These are phyloP conservation scores for Tilletia setariae DNA, from an alignment of 1,284 basidiomycete genomes.

Conservation along the genomic window DNA sequence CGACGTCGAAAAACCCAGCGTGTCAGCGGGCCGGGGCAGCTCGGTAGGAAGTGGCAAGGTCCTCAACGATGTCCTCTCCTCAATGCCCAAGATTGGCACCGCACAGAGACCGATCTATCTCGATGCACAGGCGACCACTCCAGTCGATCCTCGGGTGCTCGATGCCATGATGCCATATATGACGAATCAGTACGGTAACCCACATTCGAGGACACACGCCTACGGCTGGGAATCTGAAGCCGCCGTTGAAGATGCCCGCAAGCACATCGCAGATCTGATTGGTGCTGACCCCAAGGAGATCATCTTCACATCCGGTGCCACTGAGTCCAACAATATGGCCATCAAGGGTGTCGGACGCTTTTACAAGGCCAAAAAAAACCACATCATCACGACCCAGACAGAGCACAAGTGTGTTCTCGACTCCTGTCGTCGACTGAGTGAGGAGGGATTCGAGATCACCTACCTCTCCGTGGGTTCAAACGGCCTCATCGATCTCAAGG, in stretches of 20 bases:
- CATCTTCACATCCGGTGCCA: constrained; percentile 95
- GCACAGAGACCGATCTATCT: constrained; percentile 52
- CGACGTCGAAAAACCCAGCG: constrained; percentile 39
- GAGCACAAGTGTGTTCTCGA: constrained; percentile 99
- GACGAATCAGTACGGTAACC: constrained; percentile 96
- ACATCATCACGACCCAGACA: constrained; percentile 62
- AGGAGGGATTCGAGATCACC: constrained; percentile 96
- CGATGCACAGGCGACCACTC: constrained; percentile 70
- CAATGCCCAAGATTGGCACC: constrained; percentile 17
- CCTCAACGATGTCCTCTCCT: constrained; percentile 2
- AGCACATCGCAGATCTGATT: constrained; percentile 85
- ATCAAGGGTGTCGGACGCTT: constrained; percentile 97
- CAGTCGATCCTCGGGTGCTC: constrained; percentile 92
- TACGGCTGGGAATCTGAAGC: constrained; percentile 99
- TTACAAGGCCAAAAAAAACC: constrained; percentile 53
- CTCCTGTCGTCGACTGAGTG: constrained; percentile 88
- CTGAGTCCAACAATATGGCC: constrained; percentile 96
- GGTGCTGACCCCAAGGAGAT: constrained; percentile 94
- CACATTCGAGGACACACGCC: constrained; percentile 94
- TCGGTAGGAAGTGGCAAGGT: constrained; percentile 31
- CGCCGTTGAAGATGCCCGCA: constrained; percentile 85
- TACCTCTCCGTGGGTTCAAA: constrained; percentile 89
- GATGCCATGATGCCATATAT: constrained; percentile 95
- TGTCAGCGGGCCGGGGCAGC: constrained; percentile 36
- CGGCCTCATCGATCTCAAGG: constrained; percentile 74